Percentiles rank a stretch among this genome's conserved stretches.
These are phyloP conservation scores for Mollisiaceae sp. DNA, from an alignment of 2,329 filamentous ascomycete genomes.

Conservation along the genomic window DNA sequence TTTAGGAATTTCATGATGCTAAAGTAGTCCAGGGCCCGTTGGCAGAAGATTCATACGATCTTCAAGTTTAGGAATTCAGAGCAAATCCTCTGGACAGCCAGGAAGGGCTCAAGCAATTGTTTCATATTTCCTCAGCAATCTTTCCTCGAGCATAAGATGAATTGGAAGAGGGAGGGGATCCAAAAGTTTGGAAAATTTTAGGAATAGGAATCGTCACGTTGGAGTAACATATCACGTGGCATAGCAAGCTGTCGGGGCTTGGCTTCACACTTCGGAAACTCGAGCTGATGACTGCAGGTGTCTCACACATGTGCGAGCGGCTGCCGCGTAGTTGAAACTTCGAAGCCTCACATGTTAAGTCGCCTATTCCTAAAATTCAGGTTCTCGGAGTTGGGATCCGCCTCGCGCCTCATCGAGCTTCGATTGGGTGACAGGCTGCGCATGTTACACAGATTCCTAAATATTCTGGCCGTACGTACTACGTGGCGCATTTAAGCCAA, in stretches of 20 bases:
- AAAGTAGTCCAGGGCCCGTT: too few relatives aligned
- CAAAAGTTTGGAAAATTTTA: background rate
- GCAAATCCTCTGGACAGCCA: too few relatives aligned
- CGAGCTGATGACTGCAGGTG: too few relatives aligned
- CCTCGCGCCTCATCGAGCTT: background rate
- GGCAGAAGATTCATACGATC: too few relatives aligned
- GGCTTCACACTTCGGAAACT: background rate
- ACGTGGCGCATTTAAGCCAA: background rate
- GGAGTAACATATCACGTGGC: background rate
- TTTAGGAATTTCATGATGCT: too few relatives aligned
- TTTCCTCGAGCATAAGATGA: background rate
- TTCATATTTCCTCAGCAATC: background rate
- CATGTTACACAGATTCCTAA: background rate
- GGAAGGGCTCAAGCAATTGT: background rate
- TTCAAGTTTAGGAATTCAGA: too few relatives aligned
- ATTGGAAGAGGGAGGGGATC: too few relatives aligned
- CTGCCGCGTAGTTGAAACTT: background rate
- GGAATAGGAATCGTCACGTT: background rate
- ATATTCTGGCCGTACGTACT: background rate
- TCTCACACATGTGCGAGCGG: too few relatives aligned
- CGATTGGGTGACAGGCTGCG: background rate
- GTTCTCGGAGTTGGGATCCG: background rate
- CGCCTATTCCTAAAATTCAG: background rate
- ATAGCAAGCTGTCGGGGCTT: too few relatives aligned
- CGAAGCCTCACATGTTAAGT: background rate